Evolutionary conservation across 495 filamentous ascomycete genomes (phyloP).

Genomic region (Penicilliopsis zonata): DNA sequence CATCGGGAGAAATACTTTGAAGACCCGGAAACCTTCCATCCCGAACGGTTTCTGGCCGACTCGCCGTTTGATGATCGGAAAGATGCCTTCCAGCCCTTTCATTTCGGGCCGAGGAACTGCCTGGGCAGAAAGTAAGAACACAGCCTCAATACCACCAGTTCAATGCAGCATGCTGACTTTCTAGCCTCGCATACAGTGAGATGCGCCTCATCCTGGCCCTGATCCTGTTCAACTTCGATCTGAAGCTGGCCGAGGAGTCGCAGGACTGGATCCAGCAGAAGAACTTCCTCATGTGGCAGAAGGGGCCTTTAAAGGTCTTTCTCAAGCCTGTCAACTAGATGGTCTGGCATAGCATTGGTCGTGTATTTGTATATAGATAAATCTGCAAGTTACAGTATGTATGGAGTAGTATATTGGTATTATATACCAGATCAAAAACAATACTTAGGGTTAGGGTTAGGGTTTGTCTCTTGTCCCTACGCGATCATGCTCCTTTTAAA

Average conservation of each 20-base stretch:
- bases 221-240: constrained; percentile 1
- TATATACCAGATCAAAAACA: too few relatives aligned
- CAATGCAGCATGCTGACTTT: neutral
- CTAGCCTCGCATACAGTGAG: constrained; percentile 1
- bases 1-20: constrained; percentile 1
- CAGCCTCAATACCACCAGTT: neutral
- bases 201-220: neutral
- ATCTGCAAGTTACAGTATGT: too few relatives aligned
- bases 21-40: neutral
- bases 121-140: neutral
- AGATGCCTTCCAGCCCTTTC: neutral
- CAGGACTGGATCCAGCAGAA: constrained; percentile 2
- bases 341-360: too few relatives aligned
- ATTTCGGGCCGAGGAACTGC: constrained; percentile 2
- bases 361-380: too few relatives aligned
- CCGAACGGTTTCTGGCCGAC: neutral
- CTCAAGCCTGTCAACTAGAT: too few relatives aligned
- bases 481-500: too few relatives aligned
- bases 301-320: too few relatives aligned
- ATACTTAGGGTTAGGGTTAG: too few relatives aligned
- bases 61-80: neutral
- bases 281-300: too few relatives aligned
- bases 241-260: neutral
- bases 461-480: too few relatives aligned
- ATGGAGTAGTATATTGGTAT: too few relatives aligned